Evolutionary conservation across 2,329 filamentous ascomycete species (phyloP).

Genomic region (Dryadomyces sulphureus): DNA sequence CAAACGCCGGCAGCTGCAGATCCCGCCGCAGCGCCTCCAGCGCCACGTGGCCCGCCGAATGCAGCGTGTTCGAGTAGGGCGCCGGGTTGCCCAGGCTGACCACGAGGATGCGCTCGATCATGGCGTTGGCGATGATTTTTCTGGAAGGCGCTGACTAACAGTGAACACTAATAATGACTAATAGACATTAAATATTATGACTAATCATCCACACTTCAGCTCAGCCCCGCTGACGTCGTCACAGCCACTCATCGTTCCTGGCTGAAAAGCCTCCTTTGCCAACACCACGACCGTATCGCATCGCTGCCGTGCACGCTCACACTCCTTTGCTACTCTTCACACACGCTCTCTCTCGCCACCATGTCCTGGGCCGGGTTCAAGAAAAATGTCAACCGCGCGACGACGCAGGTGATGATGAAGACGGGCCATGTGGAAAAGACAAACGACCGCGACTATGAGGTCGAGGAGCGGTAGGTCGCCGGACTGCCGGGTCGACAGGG

Average conservation of each 20-base stretch:
- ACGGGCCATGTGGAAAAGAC: conserved; percentile 97
- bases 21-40: conserved; percentile 44
- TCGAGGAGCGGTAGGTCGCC: conserved; percentile 65
- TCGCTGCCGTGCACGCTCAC: neutral
- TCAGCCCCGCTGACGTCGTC: conserved; percentile 1
- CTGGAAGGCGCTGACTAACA: too few relatives aligned
- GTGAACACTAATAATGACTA: neutral
- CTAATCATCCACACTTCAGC: neutral
- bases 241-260: neutral
- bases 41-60: conserved; percentile 74
- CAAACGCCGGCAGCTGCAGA: conserved; percentile 36
- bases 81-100: conserved; percentile 78
- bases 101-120: conserved; percentile 45
- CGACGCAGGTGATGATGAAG: conserved; percentile 99
- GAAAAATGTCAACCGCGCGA: conserved; percentile 96
- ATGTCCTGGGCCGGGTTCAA: conserved; percentile 54
- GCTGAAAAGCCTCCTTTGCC: too few relatives aligned
- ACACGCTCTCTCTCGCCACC: conserved; percentile 11
- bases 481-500: neutral
- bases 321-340: neutral
- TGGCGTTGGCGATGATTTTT: too few relatives aligned
- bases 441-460: conserved; percentile 96
- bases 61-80: conserved; percentile 61
- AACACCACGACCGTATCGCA: too few relatives aligned
- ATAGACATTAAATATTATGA: neutral